Base-by-base conservation (phyloP, 371 early-diverging fungal genomes). In the Batkoa obscura region DNA sequence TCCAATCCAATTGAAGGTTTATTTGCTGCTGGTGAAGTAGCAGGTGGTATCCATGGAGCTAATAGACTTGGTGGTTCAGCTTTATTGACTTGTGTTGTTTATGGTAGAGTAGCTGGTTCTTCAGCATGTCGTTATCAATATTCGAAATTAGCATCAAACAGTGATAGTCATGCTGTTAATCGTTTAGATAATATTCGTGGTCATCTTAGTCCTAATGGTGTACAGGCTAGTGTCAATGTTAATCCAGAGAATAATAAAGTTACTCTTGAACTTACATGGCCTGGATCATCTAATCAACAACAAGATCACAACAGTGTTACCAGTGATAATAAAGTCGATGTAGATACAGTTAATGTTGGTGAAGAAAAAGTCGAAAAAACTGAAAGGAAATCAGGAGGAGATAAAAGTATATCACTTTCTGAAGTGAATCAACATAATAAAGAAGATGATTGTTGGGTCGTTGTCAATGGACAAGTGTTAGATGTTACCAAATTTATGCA, bases 81-180 rank as follows among this genome's bases (percentile, higher is more conserved):
- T 32, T 68, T 89, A 41, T 73, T 94, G 51, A 94, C 89, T 52
- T 95, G 96, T 65, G 94, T 91, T 23, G 96, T 95, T 53, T 95
- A 83, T 75, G 96, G 96, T 52, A 85, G 96, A 63, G 88, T 89
- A 39, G 91, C 94, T 43, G 94, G 94, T 59, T 72, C 75, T 64
- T 64, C 74, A 35, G 86, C 86, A 50, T 67, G 80, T n/a, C 56
- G 69, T 9, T 80, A 84, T 64, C 64, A 79, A 15, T 72, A 84
- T 60, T 58, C 68, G 55, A 71, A 70, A 62, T 77, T 74, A 33
- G 67, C 64, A 57, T 51, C 62, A 42, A 63, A 58, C 23, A 60
- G 62, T 47, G 63, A 62, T 31, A 64, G 67, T 17, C 68, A 71
- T 42, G 84, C 86, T 55, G 70, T 73, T 57, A 74, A 78, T 55